Evolutionary conservation across 2,329 filamentous ascomycete species (phyloP).

Genomic region (Leptographium radiaticola): DNA sequence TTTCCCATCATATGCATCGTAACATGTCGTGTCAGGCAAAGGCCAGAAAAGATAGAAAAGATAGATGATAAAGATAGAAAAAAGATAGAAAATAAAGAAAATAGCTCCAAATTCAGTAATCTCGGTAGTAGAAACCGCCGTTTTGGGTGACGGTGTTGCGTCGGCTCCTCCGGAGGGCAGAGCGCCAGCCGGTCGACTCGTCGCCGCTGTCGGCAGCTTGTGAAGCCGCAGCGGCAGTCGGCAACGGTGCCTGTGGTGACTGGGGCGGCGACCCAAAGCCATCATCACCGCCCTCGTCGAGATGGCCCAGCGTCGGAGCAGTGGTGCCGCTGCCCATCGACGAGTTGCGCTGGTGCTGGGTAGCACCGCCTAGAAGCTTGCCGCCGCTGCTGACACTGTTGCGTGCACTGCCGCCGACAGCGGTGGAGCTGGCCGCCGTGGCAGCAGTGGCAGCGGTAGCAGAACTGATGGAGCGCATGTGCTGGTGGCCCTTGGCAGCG

Average conservation of each 20-base stretch:
- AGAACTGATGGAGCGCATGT: slow-evolving; percentile 5
- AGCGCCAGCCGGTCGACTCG: background rate
- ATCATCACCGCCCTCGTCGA: background rate
- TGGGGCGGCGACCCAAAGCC: background rate
- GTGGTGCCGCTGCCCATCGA: slow-evolving; percentile 3
- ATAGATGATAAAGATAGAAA: background rate
- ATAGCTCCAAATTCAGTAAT: background rate
- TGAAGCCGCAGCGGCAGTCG: too few species aligned
- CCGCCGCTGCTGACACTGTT: slow-evolving; percentile 5
- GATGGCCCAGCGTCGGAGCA: background rate
- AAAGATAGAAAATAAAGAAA: background rate
- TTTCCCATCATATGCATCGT: too few species aligned
- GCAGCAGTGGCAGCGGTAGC: background rate
- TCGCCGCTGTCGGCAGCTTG: background rate
- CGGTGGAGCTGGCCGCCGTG: slow-evolving; percentile 6
- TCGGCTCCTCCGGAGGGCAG: background rate
- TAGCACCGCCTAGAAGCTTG: background rate
- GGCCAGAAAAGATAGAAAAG: background rate
- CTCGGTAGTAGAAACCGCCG: slow-evolving; percentile 7
- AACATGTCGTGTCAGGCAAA: too few species aligned
- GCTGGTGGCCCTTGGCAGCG: background rate
- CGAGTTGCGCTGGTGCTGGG: slow-evolving; percentile 2
- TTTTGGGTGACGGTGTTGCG: slow-evolving; percentile 1
- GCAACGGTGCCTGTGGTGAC: background rate
- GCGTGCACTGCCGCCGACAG: slow-evolving; percentile 7